Conservation (phyloP, 1,284 basidiomycete species). For the Puccinia novopanici region DNA sequence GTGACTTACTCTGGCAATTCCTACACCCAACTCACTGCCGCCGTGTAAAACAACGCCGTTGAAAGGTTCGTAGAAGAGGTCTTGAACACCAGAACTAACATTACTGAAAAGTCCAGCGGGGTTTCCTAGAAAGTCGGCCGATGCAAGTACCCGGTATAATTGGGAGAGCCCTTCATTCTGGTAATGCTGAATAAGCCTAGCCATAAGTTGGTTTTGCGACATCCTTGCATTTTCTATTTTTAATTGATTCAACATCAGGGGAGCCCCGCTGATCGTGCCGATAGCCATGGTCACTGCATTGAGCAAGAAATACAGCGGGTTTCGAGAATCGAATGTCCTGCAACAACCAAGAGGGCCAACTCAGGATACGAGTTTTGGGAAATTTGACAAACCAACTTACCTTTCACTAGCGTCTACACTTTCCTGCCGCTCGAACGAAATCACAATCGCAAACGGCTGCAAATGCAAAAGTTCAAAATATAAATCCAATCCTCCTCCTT, state of each 20-base stretch:
- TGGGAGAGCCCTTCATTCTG: constrained; percentile 90
- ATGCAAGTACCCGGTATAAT: constrained; percentile 92
- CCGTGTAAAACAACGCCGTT: constrained; percentile 97
- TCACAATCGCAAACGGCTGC: constrained; percentile 85
- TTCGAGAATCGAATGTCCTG: constrained; percentile 74
- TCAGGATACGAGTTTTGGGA: background rate
- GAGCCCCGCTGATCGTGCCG: constrained; percentile 95
- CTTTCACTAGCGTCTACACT: constrained; percentile 88
- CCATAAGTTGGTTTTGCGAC: constrained; percentile 78
- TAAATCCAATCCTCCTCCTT: constrained; percentile 71
- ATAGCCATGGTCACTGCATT: constrained; percentile 96
- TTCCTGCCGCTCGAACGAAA: constrained; percentile 97
- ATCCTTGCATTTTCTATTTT: constrained; percentile 93
- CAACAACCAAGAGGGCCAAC: background rate
- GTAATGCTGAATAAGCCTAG: constrained; percentile 87
- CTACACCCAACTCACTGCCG: constrained; percentile 89
- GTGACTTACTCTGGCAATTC: constrained; percentile 81
- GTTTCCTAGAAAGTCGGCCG: constrained; percentile 81
- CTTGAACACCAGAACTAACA: constrained; percentile 96
- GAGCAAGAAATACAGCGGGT: constrained; percentile 88
- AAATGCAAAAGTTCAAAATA: constrained; percentile 98
- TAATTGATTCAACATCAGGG: constrained; percentile 91
- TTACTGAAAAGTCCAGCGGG: constrained; percentile 98
- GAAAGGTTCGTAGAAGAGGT: constrained; percentile 99
- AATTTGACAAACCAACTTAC: constrained; percentile 63